Base-by-base conservation (phyloP, 2,329 filamentous ascomycete species). In the Microthyrium microscopicum region DNA sequence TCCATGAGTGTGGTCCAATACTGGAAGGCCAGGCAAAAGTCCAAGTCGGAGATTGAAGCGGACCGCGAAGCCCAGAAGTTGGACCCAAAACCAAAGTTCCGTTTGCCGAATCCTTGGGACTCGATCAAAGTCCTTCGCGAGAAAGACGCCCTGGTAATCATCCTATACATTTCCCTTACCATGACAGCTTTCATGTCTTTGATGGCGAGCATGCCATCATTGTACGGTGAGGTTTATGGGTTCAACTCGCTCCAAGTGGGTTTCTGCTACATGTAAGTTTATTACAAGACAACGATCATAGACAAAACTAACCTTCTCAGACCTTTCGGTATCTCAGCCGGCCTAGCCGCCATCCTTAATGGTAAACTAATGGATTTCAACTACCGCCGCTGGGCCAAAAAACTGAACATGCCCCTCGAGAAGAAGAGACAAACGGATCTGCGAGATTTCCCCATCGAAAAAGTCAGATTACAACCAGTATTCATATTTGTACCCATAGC, bases 181-280 rank as follows among this genome's bases (percentile, higher is more conserved):
- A n/a, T n/a, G n/a, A n/a, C n/a, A n/a, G n/a, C n/a, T n/a, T n/a
- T n/a, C n/a, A n/a, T n/a, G n/a, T n/a, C n/a, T n/a, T n/a, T n/a
- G n/a, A n/a, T n/a, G n/a, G n/a, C n/a, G n/a, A n/a, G n/a, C n/a
- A n/a, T n/a, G n/a, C n/a, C n/a, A n/a, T n/a, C n/a, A n/a, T n/a
- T n/a, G n/a, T n/a, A n/a, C 25, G 49, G 58, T 1, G 57, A 61
- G 0, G 49, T 56, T 0, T 54, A 56, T 0, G 56, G 64, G 5
- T 58, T 67, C 20, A 3, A 60, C 12, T 68, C 63, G 33, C 52
- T 66, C 4, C 60, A 59, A 0, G 43, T 67, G 3, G 61, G 66
- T 46, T 70, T 68, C 36, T 55, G 62, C 1, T 58, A 65, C 5
- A 70, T 63, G 61, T 63, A 68, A 36, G 68, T 68, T 61, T 61